A percentile compares a stretch with the other conserved stretches of the same genome.
Conservation (phyloP, 306 rosid genomes). For the Vachellia pachyceras region DNA sequence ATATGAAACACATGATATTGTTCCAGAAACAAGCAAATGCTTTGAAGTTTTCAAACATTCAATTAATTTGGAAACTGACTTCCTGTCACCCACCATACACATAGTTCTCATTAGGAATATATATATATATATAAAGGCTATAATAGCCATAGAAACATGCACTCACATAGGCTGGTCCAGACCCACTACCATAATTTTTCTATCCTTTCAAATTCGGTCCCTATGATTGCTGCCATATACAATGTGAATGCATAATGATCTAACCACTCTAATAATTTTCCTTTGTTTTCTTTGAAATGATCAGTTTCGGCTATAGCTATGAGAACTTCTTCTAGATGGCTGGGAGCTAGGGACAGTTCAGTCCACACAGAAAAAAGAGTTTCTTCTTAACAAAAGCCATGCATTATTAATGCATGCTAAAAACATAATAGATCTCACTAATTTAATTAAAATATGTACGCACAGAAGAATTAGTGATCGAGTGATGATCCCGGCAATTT, state of each 20-base stretch:
- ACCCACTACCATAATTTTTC: neutral
- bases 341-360: neutral
- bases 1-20: constrained; percentile 11
- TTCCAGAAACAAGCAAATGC: constrained; percentile 8
- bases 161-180: constrained; percentile 26
- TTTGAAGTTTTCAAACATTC: constrained; percentile 13
- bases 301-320: constrained; percentile 6
- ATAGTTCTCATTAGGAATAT: neutral
- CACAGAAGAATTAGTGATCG: neutral
- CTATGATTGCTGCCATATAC: no score
- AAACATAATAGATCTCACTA: neutral
- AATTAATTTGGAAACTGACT: constrained; percentile 9
- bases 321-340: neutral
- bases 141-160: neutral
- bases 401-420: constrained; percentile 14
- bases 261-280: neutral
- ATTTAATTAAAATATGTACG: neutral
- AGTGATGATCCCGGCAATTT: neutral
- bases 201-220: neutral
- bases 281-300: neutral
- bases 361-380: constrained; percentile 34
- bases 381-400: constrained; percentile 3
- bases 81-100: constrained; percentile 25
- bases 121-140: neutral
- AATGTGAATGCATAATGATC: constrained; percentile 32